Evolutionary conservation across 1,139 yeast species (phyloP), one percentile per base, ranked within the genome.

Genomic region (Yamadazyma jaroonii): DNA sequence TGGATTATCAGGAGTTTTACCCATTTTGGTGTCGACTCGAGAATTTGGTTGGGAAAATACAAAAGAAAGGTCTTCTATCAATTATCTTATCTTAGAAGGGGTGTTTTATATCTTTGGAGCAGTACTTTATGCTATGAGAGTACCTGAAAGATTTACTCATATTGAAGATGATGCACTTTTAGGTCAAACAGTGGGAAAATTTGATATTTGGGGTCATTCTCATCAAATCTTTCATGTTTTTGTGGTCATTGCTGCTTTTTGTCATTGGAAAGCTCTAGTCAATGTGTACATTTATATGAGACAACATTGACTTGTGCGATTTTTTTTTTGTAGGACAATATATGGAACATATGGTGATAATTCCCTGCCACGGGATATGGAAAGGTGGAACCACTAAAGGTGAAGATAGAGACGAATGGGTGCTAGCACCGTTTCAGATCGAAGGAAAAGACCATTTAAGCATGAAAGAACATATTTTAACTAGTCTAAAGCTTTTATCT

Each of bases 201-300:
- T 76, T 55, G 96, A 89, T 51, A 56, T 79, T 10, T 72, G 79
- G 63, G 96, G 96, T 1, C 85, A 86, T 48, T 84, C 95, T 3
- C 97, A 89, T 57, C 97, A 90, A 56, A 75, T 89, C 15, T 89
- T 89, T 57, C 97, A 89, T 57, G 62, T 85, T 3, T 61, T 85
- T 53, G 96, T 90, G 3, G 92, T 89, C 0, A 49, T 81, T 6
- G 96, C 96, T 3, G 95, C 95, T 0, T 67, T 64, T 41, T 81
- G 84, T 44, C 97, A 89, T 59, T 79, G 84, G 62, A 65, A 53
- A 38, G 95, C 84, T 0, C 62, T 88, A 27, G 53, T 78, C n/a
- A 71, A 70, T 9, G 73, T 89, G 31, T 85, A 83, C 52, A 62
- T 66, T 37, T 64, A 72, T 47, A 68, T 77, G 39, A 20, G 20